Evolutionary conservation across 1,284 basidiomycete genomes (phyloP).

Genomic region (Rhodotorula sp.): DNA sequence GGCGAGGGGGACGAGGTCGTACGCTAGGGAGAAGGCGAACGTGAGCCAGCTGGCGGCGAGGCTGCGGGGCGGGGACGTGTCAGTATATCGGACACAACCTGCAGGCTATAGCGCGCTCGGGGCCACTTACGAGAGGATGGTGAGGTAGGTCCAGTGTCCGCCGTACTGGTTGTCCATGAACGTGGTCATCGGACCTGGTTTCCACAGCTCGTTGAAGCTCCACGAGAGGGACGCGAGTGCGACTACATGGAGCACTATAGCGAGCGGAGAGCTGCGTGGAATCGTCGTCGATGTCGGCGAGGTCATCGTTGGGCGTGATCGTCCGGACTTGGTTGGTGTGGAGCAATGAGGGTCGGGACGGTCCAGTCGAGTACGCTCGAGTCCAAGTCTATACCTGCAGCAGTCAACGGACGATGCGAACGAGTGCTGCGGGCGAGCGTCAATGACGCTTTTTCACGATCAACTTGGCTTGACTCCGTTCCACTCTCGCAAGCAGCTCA

Average conservation of each 20-base stretch:
- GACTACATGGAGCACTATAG: slow-evolving; percentile 51
- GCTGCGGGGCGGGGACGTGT: not conserved
- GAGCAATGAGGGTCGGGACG: not conserved
- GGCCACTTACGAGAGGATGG: slow-evolving; percentile 52
- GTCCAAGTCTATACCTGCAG: too few species aligned
- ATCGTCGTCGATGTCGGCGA: not conserved
- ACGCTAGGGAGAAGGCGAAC: slow-evolving; percentile 33
- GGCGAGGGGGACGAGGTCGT: slow-evolving; percentile 33
- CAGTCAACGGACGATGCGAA: too few species aligned
- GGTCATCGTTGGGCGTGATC: not conserved
- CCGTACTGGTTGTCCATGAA: slow-evolving; percentile 12
- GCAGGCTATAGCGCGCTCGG: slow-evolving; percentile 47
- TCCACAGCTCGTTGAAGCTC: slow-evolving; percentile 28
- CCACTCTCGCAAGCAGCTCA: too few species aligned
- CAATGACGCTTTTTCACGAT: not conserved
- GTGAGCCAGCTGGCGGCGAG: slow-evolving; percentile 25
- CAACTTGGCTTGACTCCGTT: not conserved
- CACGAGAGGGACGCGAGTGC: slow-evolving; percentile 29
- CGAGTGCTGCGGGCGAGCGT: not conserved
- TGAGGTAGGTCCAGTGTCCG: slow-evolving; percentile 40
- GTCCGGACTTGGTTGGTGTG: not conserved
- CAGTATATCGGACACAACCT: not conserved
- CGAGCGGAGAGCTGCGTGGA: slow-evolving; percentile 37
- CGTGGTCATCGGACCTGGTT: slow-evolving; percentile 5
- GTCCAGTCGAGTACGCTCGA: not conserved